phyloP scores from a whole-genome alignment of 2,329 filamentous ascomycete species.

The Epichloe festucae region DNA sequence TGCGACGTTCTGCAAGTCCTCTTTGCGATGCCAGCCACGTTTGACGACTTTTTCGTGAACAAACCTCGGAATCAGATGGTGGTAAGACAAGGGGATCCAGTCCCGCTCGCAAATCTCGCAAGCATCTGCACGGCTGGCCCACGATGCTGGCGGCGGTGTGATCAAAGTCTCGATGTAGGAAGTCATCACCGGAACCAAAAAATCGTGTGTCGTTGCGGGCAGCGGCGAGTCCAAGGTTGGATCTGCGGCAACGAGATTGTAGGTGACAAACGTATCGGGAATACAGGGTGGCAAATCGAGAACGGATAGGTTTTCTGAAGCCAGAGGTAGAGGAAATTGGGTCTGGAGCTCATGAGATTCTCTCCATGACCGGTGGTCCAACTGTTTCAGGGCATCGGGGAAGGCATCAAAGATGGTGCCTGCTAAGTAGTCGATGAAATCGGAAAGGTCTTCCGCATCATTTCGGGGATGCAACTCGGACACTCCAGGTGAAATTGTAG shows the following conservation, averaged over 20 bases:
- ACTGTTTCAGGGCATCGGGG: constrained; percentile 43
- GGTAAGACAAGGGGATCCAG: constrained; percentile 68
- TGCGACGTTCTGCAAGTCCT: constrained; percentile 66
- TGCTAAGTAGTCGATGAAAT: constrained; percentile 73
- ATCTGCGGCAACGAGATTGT: constrained; percentile 43
- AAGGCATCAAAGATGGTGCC: constrained; percentile 54
- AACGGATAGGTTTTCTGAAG: constrained; percentile 36
- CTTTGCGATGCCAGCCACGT: constrained; percentile 65
- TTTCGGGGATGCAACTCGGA: neutral
- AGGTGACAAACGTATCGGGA: constrained; percentile 54
- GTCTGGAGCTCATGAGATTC: constrained; percentile 31
- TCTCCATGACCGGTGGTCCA: constrained; percentile 45
- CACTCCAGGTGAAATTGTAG: neutral
- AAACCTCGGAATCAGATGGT: constrained; percentile 71
- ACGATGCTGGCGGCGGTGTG: constrained; percentile 50
- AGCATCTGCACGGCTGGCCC: constrained; percentile 37
- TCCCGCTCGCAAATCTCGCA: constrained; percentile 69
- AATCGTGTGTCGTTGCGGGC: constrained; percentile 31
- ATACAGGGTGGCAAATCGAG: constrained; percentile 42
- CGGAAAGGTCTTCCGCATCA: constrained; percentile 55
- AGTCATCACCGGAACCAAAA: constrained; percentile 51
- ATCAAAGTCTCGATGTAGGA: constrained; percentile 47
- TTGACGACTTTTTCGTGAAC: constrained; percentile 66
- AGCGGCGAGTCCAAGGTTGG: constrained; percentile 18
- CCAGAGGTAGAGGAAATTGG: constrained; percentile 45